These are phyloP conservation scores for Exophiala lecanii-corni DNA, from an alignment of 2,329 filamentous ascomycete species.

Conservation along the genomic window DNA sequence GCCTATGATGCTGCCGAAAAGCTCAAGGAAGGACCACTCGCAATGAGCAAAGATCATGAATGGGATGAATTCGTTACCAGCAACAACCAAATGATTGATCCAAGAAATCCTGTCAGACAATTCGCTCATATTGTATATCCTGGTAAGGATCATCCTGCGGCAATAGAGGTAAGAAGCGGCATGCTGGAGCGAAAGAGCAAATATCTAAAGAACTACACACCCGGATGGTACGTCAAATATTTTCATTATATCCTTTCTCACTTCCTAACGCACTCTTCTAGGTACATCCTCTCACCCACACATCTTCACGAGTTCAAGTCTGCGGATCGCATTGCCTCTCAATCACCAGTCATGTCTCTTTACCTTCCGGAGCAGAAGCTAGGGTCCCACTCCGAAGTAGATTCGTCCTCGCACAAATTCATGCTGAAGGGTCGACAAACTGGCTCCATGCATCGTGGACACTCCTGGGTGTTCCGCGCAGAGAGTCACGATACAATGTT, in stretches of 20 bases:
- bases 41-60: constrained; percentile 92
- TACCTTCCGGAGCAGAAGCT: constrained; percentile 93
- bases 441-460: constrained; percentile 79
- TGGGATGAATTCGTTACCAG: constrained; percentile 78
- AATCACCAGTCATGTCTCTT: constrained; percentile 91
- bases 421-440: constrained; percentile 95
- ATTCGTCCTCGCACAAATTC: constrained; percentile 91
- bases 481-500: constrained; percentile 88
- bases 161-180: constrained; percentile 79
- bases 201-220: constrained; percentile 94
- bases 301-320: constrained; percentile 99
- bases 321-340: constrained; percentile 76
- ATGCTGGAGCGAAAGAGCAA: constrained; percentile 97
- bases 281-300: constrained; percentile 93
- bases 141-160: constrained; percentile 79
- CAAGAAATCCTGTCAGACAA: constrained; percentile 70
- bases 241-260: not conserved
- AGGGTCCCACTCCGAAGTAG: constrained; percentile 78
- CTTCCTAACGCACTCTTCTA: constrained; percentile 33
- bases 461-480: constrained; percentile 64
- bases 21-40: constrained; percentile 75
- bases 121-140: constrained; percentile 85
- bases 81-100: constrained; percentile 83
- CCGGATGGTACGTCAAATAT: constrained; percentile 70
- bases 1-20: constrained; percentile 73